Percentiles rank a stretch among this genome's conserved stretches.
phyloP scores from a whole-genome alignment of 1,284 basidiomycete species.

The Pisolithus thermaeus region DNA sequence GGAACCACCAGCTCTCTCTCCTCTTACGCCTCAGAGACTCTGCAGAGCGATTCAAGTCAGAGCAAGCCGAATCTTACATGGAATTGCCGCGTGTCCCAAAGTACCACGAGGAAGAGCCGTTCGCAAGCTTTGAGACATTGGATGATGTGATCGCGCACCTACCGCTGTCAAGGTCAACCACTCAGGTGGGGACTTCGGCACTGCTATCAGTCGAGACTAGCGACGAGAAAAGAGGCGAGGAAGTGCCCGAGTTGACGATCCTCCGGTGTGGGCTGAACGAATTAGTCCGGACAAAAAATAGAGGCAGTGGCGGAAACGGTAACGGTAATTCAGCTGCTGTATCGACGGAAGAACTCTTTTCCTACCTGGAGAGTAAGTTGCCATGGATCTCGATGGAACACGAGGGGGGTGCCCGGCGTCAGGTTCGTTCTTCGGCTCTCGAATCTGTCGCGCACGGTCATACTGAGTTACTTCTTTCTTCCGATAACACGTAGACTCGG shows the following conservation, averaged over 20 bases:
- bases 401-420: constrained; percentile 36
- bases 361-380: constrained; percentile 47
- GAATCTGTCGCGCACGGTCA: not conserved
- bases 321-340: constrained; percentile 28
- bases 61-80: constrained; percentile 47
- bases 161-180: constrained; percentile 7
- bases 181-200: not conserved
- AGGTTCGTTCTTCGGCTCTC: constrained; percentile 36
- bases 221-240: constrained; percentile 23
- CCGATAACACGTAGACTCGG: constrained; percentile 34
- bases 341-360: constrained; percentile 55
- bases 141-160: constrained; percentile 37
- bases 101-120: constrained; percentile 44
- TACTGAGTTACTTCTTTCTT: constrained; percentile 2
- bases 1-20: constrained; percentile 51
- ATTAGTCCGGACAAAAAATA: constrained; percentile 32
- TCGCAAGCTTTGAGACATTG: constrained; percentile 40
- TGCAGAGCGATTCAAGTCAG: constrained; percentile 43
- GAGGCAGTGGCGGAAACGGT: not conserved
- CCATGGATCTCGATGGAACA: constrained; percentile 50
- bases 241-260: constrained; percentile 46
- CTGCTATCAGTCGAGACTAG: constrained; percentile 16
- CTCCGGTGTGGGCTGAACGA: constrained; percentile 58
- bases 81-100: constrained; percentile 49
- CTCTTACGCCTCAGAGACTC: constrained; percentile 49